Percentiles rank a stretch among this genome's conserved stretches.
Evolutionary conservation across 768 basidiomycete genomes (phyloP).

Genomic region (Auricularia auricula-judae): DNA sequence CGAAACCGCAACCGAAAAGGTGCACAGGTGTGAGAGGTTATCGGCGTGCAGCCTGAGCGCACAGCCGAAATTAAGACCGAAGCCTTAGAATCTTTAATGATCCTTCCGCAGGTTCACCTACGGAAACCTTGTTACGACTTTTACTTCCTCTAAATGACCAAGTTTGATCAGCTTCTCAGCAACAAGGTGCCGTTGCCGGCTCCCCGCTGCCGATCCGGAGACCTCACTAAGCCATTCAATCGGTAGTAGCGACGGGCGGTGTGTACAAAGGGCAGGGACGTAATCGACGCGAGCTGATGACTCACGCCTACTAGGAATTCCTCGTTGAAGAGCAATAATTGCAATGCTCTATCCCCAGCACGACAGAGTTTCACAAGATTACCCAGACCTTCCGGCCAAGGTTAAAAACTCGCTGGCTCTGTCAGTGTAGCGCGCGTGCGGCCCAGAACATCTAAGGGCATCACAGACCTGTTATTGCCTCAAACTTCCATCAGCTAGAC

Average conservation of each 20-base stretch:
- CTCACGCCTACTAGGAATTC: constrained; percentile 83
- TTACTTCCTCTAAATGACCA: constrained; percentile 80
- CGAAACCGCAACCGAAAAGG: constrained; percentile 12
- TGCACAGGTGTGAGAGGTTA: constrained; percentile 39
- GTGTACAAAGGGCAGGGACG: constrained; percentile 87
- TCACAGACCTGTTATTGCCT: constrained; percentile 89
- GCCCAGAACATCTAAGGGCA: constrained; percentile 87
- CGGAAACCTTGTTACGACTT: constrained; percentile 75
- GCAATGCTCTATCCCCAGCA: constrained; percentile 85
- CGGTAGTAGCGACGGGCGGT: constrained; percentile 85
- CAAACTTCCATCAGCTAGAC: constrained; percentile 76
- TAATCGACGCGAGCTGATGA: constrained; percentile 86
- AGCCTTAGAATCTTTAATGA: constrained; percentile 38
- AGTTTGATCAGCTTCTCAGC: constrained; percentile 48
- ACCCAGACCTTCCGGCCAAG: too few relatives aligned
- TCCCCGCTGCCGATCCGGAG: constrained; percentile 65
- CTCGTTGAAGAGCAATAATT: constrained; percentile 89
- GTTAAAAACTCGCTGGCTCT: too few relatives aligned
- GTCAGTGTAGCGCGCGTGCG: too few relatives aligned
- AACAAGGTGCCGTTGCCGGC: constrained; percentile 37
- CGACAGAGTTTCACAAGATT: constrained; percentile 65
- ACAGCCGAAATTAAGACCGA: background rate
- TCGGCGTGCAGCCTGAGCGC: constrained; percentile 20
- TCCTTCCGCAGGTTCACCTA: constrained; percentile 78
- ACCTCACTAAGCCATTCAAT: constrained; percentile 87